Evolutionary conservation across 73 alveolate species (phyloP).

Genomic region (Tetrahymena borealis): DNA sequence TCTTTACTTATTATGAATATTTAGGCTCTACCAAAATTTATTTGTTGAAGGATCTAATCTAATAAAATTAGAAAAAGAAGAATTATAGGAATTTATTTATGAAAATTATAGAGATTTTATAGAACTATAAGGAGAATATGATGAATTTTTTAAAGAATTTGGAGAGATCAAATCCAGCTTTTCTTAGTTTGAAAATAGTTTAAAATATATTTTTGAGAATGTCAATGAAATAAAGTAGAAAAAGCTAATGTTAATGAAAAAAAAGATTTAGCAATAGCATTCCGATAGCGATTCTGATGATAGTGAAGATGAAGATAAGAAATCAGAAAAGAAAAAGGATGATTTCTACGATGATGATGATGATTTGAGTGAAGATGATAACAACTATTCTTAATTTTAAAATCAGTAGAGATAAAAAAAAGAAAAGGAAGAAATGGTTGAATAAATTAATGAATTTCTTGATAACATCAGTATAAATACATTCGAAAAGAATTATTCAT

Average conservation of each 20-base stretch:
- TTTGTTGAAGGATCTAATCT: neutral
- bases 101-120: neutral
- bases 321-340: neutral
- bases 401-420: neutral
- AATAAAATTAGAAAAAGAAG: neutral
- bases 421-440: neutral
- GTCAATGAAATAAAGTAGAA: neutral
- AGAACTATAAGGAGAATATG: neutral
- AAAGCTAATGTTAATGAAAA: neutral
- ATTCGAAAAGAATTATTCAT: neutral
- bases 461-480: neutral
- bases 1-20: neutral
- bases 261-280: neutral
- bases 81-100: neutral
- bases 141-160: neutral
- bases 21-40: neutral
- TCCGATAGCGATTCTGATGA: neutral
- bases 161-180: neutral
- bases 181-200: neutral
- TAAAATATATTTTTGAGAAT: neutral
- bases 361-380: neutral
- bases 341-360: neutral
- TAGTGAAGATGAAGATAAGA: neutral
- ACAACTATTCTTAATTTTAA: neutral
- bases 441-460: neutral